Conservation (phyloP, 257 asterid species). For the Solanum pimpinellifolium region DNA sequence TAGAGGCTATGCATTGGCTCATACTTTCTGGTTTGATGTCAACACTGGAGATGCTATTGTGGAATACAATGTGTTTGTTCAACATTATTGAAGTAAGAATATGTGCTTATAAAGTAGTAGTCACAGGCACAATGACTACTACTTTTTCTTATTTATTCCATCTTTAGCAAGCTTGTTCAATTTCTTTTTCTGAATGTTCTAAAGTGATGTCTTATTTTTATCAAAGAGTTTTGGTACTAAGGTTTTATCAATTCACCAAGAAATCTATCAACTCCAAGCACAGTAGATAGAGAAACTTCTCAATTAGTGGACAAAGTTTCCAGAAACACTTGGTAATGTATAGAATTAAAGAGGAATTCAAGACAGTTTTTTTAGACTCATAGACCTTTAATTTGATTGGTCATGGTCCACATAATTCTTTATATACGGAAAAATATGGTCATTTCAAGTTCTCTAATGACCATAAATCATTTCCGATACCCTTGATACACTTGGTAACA, state of each 20-base stretch:
- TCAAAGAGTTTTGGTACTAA: not conserved
- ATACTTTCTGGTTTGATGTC: conserved; percentile 7
- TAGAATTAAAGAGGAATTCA: not conserved
- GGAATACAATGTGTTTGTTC: conserved; percentile 46
- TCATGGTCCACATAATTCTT: too few species aligned
- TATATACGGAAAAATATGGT: too few species aligned
- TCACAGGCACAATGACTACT: not conserved
- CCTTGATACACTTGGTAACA: too few species aligned
- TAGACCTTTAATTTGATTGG: too few species aligned
- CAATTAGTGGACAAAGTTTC: not conserved
- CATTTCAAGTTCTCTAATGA: too few species aligned
- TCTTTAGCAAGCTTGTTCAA: not conserved
- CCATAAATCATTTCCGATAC: too few species aligned
- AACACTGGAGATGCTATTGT: conserved; percentile 49
- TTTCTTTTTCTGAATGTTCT: not conserved
- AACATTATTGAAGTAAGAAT: conserved; percentile 14
- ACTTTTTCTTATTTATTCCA: not conserved
- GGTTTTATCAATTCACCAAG: not conserved
- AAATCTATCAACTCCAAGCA: not conserved
- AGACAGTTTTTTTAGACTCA: not conserved
- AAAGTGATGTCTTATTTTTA: not conserved
- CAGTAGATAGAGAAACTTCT: not conserved
- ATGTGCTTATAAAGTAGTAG: not conserved
- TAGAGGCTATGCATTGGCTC: conserved; percentile 49
- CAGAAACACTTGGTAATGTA: not conserved